These are phyloP conservation scores for Amanita exitialis DNA, from an alignment of 768 basidiomycete genomes.

Conservation along the genomic window DNA sequence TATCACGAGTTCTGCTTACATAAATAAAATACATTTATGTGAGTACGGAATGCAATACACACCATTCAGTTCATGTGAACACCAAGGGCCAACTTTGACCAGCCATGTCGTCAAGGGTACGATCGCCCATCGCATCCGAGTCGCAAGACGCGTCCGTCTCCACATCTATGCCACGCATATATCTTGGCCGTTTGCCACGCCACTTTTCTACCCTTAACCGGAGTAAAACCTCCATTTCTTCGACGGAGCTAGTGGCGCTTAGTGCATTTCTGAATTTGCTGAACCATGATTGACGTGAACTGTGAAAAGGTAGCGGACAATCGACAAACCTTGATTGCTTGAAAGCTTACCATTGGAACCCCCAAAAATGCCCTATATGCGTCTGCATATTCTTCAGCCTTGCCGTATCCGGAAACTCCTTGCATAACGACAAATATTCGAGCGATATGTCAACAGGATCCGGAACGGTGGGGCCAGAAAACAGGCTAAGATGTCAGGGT, in stretches of 20 bases:
- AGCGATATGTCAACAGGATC: slow-evolving; percentile 59
- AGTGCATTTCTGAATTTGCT: slow-evolving; percentile 41
- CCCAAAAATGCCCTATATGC: slow-evolving; percentile 60
- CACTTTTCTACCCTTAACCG: slow-evolving; percentile 34
- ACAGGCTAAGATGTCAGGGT: slow-evolving; percentile 33
- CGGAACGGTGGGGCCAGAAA: slow-evolving; percentile 35
- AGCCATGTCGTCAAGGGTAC: neutral
- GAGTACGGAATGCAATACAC: neutral
- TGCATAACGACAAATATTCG: slow-evolving; percentile 61
- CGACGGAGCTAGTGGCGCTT: slow-evolving; percentile 27
- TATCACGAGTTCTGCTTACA: neutral
- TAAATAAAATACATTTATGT: too few relatives aligned
- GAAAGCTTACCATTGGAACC: slow-evolving; percentile 50
- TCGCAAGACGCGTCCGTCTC: neutral
- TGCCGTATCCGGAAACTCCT: slow-evolving; percentile 37
- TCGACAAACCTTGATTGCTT: neutral
- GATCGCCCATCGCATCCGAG: neutral
- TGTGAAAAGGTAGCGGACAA: slow-evolving; percentile 13
- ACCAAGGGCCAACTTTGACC: neutral
- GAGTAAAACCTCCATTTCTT: slow-evolving; percentile 38
- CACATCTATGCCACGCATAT: too few relatives aligned
- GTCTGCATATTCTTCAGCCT: slow-evolving; percentile 41
- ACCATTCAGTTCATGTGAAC: neutral
- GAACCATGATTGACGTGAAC: slow-evolving; percentile 47
- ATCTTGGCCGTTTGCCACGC: slow-evolving; percentile 28